Conservation (phyloP, 1,284 basidiomycete species). For the Peniophora sp. region DNA sequence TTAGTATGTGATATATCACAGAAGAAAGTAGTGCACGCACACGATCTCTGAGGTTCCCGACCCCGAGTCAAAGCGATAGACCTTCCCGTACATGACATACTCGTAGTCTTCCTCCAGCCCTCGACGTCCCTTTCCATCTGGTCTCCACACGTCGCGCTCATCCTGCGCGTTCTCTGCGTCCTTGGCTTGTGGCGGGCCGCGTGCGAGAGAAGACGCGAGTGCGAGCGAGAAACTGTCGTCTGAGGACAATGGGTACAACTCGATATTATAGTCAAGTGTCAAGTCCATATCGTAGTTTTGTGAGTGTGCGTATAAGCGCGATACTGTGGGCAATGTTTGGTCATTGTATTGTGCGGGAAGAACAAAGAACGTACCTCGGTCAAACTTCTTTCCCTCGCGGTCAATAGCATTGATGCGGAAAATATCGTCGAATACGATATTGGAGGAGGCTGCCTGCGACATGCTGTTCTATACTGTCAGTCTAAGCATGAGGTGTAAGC, state of each 20-base stretch:
- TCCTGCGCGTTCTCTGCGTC: slow-evolving; percentile 35
- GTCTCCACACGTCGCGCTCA: slow-evolving; percentile 77
- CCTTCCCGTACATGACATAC: slow-evolving; percentile 99
- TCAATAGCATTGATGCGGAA: slow-evolving; percentile 83
- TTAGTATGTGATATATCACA: slow-evolving; percentile 4
- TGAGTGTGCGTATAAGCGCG: slow-evolving; percentile 77
- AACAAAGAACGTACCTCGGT: slow-evolving; percentile 63
- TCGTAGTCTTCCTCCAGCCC: slow-evolving; percentile 96
- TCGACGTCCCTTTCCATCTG: slow-evolving; percentile 78
- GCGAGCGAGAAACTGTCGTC: slow-evolving; percentile 81
- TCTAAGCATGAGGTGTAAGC: too few species aligned
- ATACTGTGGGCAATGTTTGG: slow-evolving; percentile 44
- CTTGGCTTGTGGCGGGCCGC: slow-evolving; percentile 40
- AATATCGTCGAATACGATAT: slow-evolving; percentile 84
- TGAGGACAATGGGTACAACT: slow-evolving; percentile 69
- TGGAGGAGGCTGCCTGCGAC: slow-evolving; percentile 37
- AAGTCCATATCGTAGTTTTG: slow-evolving; percentile 87
- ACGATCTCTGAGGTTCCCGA: slow-evolving; percentile 77
- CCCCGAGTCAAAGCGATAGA: slow-evolving; percentile 95
- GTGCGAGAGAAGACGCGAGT: slow-evolving; percentile 76
- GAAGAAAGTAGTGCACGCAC: slow-evolving; percentile 33
- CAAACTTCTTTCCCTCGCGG: slow-evolving; percentile 95
- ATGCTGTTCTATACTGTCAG: too few species aligned
- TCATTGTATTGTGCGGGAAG: background rate
- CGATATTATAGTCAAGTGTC: slow-evolving; percentile 86